Percentiles rank a stretch among this genome's conserved stretches.
Evolutionary conservation across 2,329 filamentous ascomycete genomes (phyloP).

Genomic region (Microascus cirrosus): DNA sequence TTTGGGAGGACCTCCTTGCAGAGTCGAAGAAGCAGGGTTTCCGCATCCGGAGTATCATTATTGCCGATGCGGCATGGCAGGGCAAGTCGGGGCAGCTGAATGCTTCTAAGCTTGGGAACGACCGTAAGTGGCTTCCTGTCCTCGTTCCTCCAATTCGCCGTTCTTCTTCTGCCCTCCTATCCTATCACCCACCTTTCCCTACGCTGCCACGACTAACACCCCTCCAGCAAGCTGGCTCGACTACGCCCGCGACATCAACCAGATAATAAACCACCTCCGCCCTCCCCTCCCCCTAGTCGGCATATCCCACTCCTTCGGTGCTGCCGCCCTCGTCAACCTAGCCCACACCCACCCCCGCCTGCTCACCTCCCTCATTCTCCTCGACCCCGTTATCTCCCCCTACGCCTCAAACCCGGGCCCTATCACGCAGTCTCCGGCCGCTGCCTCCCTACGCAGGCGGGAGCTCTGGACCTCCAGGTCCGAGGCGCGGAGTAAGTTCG

Average conservation of each 20-base stretch:
- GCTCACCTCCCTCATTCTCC: constrained; percentile 59
- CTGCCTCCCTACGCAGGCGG: constrained; percentile 58
- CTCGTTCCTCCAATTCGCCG: too few species aligned
- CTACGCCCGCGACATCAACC: constrained; percentile 70
- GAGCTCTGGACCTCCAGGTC: constrained; percentile 72
- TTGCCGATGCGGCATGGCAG: constrained; percentile 80
- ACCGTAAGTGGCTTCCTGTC: constrained; percentile 47
- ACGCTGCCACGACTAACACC: background rate
- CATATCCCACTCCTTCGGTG: constrained; percentile 85
- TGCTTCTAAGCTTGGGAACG: constrained; percentile 65
- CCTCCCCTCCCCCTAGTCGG: constrained; percentile 66
- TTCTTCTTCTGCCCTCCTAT: background rate
- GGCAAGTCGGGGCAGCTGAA: constrained; percentile 72
- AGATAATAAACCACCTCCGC: constrained; percentile 78
- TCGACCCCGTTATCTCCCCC: constrained; percentile 72
- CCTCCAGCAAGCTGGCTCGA: constrained; percentile 70
- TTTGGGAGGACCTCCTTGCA: constrained; percentile 73
- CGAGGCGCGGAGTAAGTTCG: constrained; percentile 57
- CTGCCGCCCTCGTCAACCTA: constrained; percentile 58
- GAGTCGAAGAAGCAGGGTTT: constrained; percentile 45
- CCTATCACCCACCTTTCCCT: background rate
- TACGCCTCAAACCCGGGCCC: constrained; percentile 15
- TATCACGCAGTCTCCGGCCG: constrained; percentile 25
- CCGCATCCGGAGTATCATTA: constrained; percentile 74
- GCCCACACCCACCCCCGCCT: constrained; percentile 72